Evolutionary conservation across 768 basidiomycete genomes (phyloP).

Genomic region (Tylopilus cervinicoccineus): DNA sequence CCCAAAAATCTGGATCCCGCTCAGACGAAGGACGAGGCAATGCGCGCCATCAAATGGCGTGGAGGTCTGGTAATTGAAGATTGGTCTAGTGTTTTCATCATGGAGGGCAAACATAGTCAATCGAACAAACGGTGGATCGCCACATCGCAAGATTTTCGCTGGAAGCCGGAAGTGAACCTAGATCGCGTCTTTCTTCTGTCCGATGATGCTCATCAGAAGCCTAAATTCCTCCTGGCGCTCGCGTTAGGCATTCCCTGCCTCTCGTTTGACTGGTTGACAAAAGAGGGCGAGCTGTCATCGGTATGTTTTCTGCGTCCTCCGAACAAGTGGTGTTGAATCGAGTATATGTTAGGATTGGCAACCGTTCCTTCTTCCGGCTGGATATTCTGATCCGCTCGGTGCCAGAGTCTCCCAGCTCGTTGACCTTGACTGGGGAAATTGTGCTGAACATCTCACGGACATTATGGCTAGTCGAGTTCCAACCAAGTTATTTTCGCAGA

Average conservation of each 20-base stretch:
- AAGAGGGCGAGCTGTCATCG: constrained; percentile 29
- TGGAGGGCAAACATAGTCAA: constrained; percentile 48
- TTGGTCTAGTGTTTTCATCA: constrained; percentile 49
- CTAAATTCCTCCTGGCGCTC: constrained; percentile 78
- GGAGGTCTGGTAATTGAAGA: constrained; percentile 65
- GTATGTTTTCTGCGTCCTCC: constrained; percentile 13
- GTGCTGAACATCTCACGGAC: constrained; percentile 49
- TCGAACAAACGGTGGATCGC: constrained; percentile 52
- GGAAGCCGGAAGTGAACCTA: constrained; percentile 35
- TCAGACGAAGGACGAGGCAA: constrained; percentile 41
- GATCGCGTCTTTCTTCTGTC: constrained; percentile 62
- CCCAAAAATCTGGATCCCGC: constrained; percentile 33
- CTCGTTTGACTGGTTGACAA: constrained; percentile 45
- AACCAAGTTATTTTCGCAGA: constrained; percentile 51
- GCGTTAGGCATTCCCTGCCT: constrained; percentile 86
- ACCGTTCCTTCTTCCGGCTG: constrained; percentile 53
- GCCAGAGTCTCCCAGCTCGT: constrained; percentile 45
- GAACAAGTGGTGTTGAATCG: constrained; percentile 8
- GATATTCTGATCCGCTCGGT: constrained; percentile 38
- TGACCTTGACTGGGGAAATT: constrained; percentile 47
- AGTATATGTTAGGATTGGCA: constrained; percentile 51
- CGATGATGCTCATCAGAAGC: constrained; percentile 62
- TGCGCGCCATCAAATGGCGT: constrained; percentile 40
- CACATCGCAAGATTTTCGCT: constrained; percentile 42
- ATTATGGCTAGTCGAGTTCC: constrained; percentile 58